A percentile compares a stretch with the other conserved stretches of the same genome.
These are phyloP conservation scores for Saturnispora ahearnii DNA, from an alignment of 805 yeast species.

Conservation along the genomic window DNA sequence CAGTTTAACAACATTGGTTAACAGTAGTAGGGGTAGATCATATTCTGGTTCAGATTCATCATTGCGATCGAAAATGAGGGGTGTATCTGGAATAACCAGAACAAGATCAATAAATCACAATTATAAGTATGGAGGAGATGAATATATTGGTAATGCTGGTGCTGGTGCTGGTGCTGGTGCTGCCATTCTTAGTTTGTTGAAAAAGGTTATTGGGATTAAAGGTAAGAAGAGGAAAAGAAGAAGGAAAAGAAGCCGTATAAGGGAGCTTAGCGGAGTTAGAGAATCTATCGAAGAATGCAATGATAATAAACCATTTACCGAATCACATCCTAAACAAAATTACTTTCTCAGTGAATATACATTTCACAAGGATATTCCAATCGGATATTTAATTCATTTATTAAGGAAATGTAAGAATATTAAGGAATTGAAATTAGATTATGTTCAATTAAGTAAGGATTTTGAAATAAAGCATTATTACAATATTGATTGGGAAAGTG, in stretches of 20 bases:
- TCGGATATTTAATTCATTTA: slow-evolving; percentile 65
- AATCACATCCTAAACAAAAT: slow-evolving; percentile 52
- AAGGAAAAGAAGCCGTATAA: too few relatives aligned
- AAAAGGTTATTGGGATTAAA: neutral
- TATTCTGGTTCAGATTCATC: neutral
- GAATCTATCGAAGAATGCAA: neutral
- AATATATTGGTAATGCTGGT: neutral
- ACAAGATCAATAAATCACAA: neutral
- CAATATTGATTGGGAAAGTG: slow-evolving; percentile 28
- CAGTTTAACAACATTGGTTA: neutral
- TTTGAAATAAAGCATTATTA: slow-evolving; percentile 41
- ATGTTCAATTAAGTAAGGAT: slow-evolving; percentile 57
- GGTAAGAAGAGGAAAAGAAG: neutral
- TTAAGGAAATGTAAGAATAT: slow-evolving; percentile 61
- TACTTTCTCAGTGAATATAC: slow-evolving; percentile 55
- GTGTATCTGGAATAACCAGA: neutral
- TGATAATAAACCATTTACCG: slow-evolving; percentile 24
- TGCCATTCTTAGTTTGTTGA: neutral
- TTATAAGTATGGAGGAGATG: neutral
- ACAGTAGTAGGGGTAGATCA: neutral
- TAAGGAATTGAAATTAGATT: slow-evolving; percentile 45
- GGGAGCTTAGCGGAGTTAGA: neutral
- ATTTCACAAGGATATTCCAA: slow-evolving; percentile 65
- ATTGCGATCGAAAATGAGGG: neutral
- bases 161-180: neutral